Percentiles rank a stretch among this genome's conserved stretches.
Evolutionary conservation across 2,329 filamentous ascomycete genomes (phyloP).

Genomic region (Penicillium sp.): DNA sequence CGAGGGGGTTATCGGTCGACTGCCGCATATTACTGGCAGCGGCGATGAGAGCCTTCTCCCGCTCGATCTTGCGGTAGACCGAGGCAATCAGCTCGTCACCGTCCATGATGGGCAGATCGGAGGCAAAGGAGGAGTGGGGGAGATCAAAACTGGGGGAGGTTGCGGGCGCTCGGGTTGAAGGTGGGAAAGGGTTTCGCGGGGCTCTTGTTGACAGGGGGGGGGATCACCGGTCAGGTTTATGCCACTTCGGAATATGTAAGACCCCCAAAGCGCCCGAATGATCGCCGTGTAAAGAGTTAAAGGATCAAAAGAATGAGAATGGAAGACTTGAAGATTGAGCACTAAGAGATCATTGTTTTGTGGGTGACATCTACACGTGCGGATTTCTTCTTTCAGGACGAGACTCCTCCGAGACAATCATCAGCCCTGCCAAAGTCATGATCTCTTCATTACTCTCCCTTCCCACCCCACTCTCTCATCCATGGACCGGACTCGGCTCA

Average conservation of each 20-base stretch:
- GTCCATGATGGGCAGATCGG: conserved; percentile 46
- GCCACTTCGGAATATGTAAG: conserved; percentile 25
- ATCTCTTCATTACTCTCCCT: too few relatives aligned
- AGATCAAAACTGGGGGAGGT: conserved; percentile 12
- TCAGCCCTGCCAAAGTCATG: too few relatives aligned
- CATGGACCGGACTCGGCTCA: too few relatives aligned
- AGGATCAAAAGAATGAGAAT: too few relatives aligned
- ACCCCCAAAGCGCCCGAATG: conserved; percentile 4
- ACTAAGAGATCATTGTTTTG: neutral
- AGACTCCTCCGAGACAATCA: conserved; percentile 3
- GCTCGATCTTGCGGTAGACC: conserved; percentile 94
- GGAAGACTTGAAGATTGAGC: too few relatives aligned
- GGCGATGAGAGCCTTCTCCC: conserved; percentile 90
- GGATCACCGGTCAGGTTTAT: conserved; percentile 16
- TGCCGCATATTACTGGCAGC: conserved; percentile 92
- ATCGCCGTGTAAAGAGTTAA: neutral
- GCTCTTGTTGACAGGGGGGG: conserved; percentile 25
- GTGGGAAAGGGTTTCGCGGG: conserved; percentile 23
- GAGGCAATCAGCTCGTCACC: conserved; percentile 63
- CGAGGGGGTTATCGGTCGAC: conserved; percentile 87
- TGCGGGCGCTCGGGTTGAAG: conserved; percentile 12
- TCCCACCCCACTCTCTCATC: too few relatives aligned
- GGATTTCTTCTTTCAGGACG: conserved; percentile 1
- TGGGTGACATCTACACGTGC: conserved; percentile 10
- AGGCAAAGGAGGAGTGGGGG: conserved; percentile 9